These are phyloP conservation scores for Blastobotrys persicus DNA, from an alignment of 1,139 yeast species.

Conservation along the genomic window DNA sequence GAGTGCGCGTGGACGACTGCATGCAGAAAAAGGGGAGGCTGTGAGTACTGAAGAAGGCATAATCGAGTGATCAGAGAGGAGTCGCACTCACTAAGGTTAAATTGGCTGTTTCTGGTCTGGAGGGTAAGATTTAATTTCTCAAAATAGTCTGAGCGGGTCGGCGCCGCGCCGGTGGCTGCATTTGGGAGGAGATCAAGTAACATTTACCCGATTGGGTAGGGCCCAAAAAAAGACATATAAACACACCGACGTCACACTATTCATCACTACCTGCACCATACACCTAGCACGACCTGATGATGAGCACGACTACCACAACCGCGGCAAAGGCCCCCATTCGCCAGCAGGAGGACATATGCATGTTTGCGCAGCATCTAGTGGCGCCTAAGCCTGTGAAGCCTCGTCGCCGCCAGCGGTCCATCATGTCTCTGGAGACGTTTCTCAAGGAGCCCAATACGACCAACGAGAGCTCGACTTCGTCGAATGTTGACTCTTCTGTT, in stretches of 20 bases:
- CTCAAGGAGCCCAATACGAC: slow-evolving; percentile 6
- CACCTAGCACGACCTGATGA: not conserved
- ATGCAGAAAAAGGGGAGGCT: not conserved
- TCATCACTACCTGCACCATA: not conserved
- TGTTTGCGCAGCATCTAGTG: slow-evolving; percentile 10
- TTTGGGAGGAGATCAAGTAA: not conserved
- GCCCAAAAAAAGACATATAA: not conserved
- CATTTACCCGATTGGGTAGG: not conserved
- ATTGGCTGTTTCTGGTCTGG: not conserved
- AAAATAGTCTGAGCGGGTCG: not conserved
- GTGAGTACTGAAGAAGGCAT: no score
- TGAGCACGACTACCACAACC: not conserved
- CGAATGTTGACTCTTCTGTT: slow-evolving; percentile 6
- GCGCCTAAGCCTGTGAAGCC: slow-evolving; percentile 29
- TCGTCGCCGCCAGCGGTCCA: slow-evolving; percentile 24
- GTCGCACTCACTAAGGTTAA: not conserved
- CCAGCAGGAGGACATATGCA: slow-evolving; percentile 2
- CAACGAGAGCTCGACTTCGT: not conserved
- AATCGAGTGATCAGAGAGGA: no score
- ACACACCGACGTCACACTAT: no score
- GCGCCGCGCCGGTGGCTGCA: not conserved
- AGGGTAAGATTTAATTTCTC: not conserved
- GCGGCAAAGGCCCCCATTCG: not conserved
- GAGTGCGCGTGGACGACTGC: not conserved
- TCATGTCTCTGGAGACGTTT: slow-evolving; percentile 24